These are phyloP conservation scores for Arthroderma uncinatum DNA, from an alignment of 2,329 filamentous ascomycete species.

Conservation along the genomic window DNA sequence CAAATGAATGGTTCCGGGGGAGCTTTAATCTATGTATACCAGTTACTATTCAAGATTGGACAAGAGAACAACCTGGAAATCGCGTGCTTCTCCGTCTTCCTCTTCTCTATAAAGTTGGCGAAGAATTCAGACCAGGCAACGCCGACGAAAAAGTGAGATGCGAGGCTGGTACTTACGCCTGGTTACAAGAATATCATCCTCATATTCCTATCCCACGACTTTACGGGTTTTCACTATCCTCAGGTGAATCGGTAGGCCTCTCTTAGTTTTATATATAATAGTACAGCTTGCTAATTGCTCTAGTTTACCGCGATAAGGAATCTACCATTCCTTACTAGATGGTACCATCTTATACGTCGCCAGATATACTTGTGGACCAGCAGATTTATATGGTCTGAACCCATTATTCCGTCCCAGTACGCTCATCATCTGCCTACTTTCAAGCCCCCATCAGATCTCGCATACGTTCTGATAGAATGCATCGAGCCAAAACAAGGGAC, in stretches of 20 bases:
- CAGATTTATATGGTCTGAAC: neutral
- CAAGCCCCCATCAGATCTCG: neutral
- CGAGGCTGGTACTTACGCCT: slow-evolving; percentile 2
- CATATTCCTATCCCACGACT: slow-evolving; percentile 13
- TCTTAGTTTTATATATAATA: neutral
- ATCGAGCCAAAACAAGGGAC: slow-evolving; percentile 14
- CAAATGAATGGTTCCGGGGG: slow-evolving; percentile 21
- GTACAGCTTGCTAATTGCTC: slow-evolving; percentile 22
- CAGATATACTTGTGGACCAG: neutral
- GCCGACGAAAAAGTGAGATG: slow-evolving; percentile 8
- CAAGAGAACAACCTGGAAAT: neutral
- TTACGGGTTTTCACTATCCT: slow-evolving; percentile 14
- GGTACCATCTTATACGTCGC: neutral
- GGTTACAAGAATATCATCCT: slow-evolving; percentile 8
- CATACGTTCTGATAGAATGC: slow-evolving; percentile 17
- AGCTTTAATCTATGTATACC: slow-evolving; percentile 30
- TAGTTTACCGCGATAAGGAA: neutral
- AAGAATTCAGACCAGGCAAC: slow-evolving; percentile 6
- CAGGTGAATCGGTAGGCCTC: neutral
- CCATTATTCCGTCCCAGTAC: neutral
- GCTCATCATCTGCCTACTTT: neutral
- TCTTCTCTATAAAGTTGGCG: slow-evolving; percentile 6
- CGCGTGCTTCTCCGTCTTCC: slow-evolving; percentile 1
- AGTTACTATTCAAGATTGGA: neutral
- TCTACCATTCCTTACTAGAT: neutral